Percentiles rank a stretch among this genome's conserved stretches.
These are phyloP conservation scores for Poa pratensis DNA, from an alignment of 176 grass and related monocot genomes.

Conservation along the genomic window DNA sequence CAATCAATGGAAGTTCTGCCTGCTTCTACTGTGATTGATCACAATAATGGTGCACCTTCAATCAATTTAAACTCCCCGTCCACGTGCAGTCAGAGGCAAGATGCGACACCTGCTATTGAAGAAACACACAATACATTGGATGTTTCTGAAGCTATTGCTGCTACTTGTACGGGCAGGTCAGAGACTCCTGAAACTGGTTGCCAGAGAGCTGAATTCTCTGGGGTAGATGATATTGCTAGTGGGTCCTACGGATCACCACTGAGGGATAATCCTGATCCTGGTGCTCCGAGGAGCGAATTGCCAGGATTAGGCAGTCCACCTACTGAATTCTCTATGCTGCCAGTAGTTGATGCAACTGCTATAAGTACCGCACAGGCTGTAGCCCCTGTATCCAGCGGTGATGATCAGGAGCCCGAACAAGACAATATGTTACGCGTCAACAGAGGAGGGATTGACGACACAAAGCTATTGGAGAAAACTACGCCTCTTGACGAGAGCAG, in stretches of 20 bases:
- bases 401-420: conserved; percentile 32
- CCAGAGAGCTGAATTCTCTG: conserved; percentile 11
- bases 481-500: conserved; percentile 30
- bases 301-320: conserved; percentile 31
- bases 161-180: neutral
- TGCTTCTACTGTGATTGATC: neutral
- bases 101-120: conserved; percentile 32
- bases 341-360: conserved; percentile 33
- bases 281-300: neutral
- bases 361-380: conserved; percentile 37
- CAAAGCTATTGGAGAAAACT: conserved; percentile 25
- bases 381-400: conserved; percentile 5
- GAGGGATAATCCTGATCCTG: conserved; percentile 19
- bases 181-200: conserved; percentile 44
- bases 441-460: neutral
- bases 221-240: conserved; percentile 26
- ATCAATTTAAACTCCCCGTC: conserved; percentile 61
- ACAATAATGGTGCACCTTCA: conserved; percentile 28
- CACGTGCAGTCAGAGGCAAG: conserved; percentile 33
- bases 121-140: conserved; percentile 33
- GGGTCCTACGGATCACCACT: conserved; percentile 17
- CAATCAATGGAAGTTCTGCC: conserved; percentile 36
- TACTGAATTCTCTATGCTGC: conserved; percentile 30
- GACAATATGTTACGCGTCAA: conserved; percentile 6
- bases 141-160: conserved; percentile 37